Evolutionary conservation across 2,329 filamentous ascomycete species (phyloP).

Genomic region (Alternaria burnsii): DNA sequence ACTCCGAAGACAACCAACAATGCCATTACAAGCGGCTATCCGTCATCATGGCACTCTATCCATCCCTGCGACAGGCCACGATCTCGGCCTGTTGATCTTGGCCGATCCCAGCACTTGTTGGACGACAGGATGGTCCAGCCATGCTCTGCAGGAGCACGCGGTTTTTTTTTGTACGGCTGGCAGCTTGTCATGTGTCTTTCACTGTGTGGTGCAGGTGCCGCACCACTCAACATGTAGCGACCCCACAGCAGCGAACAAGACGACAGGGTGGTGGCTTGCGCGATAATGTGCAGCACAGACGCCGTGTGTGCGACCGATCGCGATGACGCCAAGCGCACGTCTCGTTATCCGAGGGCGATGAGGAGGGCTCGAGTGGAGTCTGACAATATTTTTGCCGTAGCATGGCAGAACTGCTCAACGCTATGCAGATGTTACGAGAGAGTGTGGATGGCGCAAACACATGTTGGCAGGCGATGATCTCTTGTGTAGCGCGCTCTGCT

Average conservation of each 20-base stretch:
- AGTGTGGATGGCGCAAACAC: constrained; percentile 27
- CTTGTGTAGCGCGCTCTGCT: constrained; percentile 23
- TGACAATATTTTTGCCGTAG: not conserved
- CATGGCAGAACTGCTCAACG: not conserved
- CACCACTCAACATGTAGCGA: constrained; percentile 20
- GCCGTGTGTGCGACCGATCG: constrained; percentile 35
- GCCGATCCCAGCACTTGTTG: constrained; percentile 19
- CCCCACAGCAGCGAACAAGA: constrained; percentile 32
- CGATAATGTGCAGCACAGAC: constrained; percentile 33
- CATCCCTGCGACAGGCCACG: constrained; percentile 13
- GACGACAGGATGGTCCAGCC: constrained; percentile 24
- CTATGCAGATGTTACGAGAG: constrained; percentile 5
- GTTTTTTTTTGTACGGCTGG: constrained; percentile 25
- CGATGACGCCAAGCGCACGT: constrained; percentile 39
- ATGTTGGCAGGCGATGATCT: constrained; percentile 33
- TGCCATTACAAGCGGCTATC: constrained; percentile 10
- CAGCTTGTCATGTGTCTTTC: constrained; percentile 28
- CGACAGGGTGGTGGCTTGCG: constrained; percentile 32
- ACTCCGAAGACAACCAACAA: constrained; percentile 7
- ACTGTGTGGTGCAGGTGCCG: constrained; percentile 18
- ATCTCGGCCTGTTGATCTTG: constrained; percentile 30
- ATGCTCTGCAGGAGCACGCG: constrained; percentile 39
- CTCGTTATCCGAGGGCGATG: constrained; percentile 18
- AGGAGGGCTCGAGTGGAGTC: not conserved
- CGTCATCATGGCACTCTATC: constrained; percentile 3